Conservation (phyloP, 2,329 filamentous ascomycete species). For the Calonectria ilicicola region DNA sequence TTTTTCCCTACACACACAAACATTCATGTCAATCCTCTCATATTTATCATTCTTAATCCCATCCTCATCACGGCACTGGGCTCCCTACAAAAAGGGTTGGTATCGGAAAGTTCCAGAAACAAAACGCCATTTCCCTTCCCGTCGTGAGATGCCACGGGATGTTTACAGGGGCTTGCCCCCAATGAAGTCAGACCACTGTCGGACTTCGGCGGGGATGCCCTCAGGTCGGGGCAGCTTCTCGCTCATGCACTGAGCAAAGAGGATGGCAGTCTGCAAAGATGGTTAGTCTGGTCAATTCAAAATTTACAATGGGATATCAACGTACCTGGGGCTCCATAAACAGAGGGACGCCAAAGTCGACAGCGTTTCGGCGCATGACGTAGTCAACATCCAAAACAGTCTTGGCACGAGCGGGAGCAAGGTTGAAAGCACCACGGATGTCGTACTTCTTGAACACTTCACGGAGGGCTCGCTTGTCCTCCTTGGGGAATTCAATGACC, state of each 20-base stretch:
- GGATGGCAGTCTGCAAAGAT: constrained; percentile 80
- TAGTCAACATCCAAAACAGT: constrained; percentile 94
- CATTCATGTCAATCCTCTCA: not conserved
- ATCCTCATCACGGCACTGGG: constrained; percentile 15
- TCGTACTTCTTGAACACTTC: constrained; percentile 98
- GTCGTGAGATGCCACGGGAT: constrained; percentile 10
- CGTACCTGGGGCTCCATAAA: constrained; percentile 98
- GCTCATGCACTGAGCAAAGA: constrained; percentile 97
- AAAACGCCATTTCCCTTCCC: constrained; percentile 35
- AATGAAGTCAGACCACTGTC: constrained; percentile 95
- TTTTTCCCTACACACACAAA: not conserved
- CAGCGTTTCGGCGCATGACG: constrained; percentile 97
- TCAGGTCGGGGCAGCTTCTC: constrained; percentile 92
- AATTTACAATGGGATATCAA: constrained; percentile 24
- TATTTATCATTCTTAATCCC: constrained; percentile 10
- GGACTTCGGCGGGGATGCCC: constrained; percentile 91
- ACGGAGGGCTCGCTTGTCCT: constrained; percentile 93
- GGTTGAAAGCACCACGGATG: constrained; percentile 95
- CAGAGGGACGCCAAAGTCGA: constrained; percentile 96
- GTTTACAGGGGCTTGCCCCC: constrained; percentile 83
- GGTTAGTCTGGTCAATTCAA: constrained; percentile 44
- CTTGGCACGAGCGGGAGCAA: constrained; percentile 86
- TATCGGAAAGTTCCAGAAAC: constrained; percentile 34
- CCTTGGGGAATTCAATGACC: constrained; percentile 95
- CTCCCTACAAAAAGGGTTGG: constrained; percentile 19